phyloP scores from a whole-genome alignment of 2,329 filamentous ascomycete genomes.

The Macrophomina tecta region DNA sequence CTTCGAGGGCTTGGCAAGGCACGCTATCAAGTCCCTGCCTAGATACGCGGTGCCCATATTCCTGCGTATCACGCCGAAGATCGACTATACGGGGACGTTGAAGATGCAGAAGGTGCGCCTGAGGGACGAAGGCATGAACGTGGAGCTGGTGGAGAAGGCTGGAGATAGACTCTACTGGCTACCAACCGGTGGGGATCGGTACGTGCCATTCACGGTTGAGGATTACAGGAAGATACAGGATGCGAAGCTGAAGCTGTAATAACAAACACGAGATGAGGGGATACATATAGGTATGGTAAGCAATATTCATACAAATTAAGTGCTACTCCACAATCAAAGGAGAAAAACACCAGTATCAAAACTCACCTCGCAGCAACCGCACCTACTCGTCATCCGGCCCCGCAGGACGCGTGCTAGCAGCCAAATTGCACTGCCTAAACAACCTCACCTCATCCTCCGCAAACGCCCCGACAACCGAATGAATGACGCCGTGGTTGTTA shows the following conservation, averaged over 20 bases:
- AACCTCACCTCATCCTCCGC: slow-evolving; percentile 73
- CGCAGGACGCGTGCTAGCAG: slow-evolving; percentile 55
- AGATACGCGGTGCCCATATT: slow-evolving; percentile 55
- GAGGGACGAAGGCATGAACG: slow-evolving; percentile 51
- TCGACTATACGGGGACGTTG: slow-evolving; percentile 55
- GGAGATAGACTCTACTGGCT: slow-evolving; percentile 52
- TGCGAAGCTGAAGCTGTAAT: slow-evolving; percentile 36
- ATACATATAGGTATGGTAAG: too few species aligned
- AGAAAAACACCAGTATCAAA: too few species aligned
- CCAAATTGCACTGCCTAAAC: slow-evolving; percentile 81
- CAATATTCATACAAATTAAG: not conserved
- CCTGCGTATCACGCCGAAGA: slow-evolving; percentile 44
- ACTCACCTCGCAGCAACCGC: too few species aligned
- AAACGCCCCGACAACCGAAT: slow-evolving; percentile 78
- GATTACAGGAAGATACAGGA: slow-evolving; percentile 45
- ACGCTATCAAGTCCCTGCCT: slow-evolving; percentile 48
- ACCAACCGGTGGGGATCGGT: slow-evolving; percentile 39
- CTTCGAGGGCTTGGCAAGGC: slow-evolving; percentile 46
- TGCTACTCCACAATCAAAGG: not conserved
- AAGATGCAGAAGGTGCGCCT: slow-evolving; percentile 54
- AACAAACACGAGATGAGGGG: too few species aligned
- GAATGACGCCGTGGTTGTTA: slow-evolving; percentile 76
- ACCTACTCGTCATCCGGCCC: slow-evolving; percentile 17
- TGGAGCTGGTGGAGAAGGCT: slow-evolving; percentile 43
- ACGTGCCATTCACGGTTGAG: slow-evolving; percentile 47